A percentile compares a stretch with the other conserved stretches of the same genome.
phyloP scores from a whole-genome alignment of 331 rosid genomes.

The Arachis monticola region DNA sequence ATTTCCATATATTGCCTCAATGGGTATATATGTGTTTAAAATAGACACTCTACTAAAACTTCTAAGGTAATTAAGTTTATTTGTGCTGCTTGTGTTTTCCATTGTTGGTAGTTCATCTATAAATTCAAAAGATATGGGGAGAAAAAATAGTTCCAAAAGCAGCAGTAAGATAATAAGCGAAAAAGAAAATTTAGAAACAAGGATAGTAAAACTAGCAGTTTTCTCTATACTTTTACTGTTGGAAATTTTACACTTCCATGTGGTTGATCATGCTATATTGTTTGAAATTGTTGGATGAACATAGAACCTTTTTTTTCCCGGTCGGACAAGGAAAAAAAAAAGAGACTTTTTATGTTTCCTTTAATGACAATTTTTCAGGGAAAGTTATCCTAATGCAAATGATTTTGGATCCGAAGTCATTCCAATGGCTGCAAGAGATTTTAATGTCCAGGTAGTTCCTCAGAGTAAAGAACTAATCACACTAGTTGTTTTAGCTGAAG shows the following conservation, averaged over 20 bases:
- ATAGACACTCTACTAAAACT: constrained; percentile 70
- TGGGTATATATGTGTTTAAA: constrained; percentile 90
- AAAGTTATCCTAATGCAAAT: constrained; percentile 75
- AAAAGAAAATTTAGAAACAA: neutral
- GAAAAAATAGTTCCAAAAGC: neutral
- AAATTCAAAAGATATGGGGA: neutral
- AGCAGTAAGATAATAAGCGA: neutral
- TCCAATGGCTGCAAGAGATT: constrained; percentile 80
- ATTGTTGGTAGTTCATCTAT: neutral
- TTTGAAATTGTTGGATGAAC: constrained; percentile 7
- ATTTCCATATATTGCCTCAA: constrained; percentile 87
- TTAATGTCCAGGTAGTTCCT: constrained; percentile 73
- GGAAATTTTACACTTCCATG: no score
- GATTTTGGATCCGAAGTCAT: constrained; percentile 97
- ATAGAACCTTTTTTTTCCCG: neutral
- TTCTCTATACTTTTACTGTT: neutral
- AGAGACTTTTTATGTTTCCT: neutral
- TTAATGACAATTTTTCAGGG: constrained; percentile 42
- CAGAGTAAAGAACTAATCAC: neutral
- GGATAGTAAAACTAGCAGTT: neutral
- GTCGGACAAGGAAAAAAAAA: neutral
- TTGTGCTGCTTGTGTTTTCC: constrained; percentile 11
- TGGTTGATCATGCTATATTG: no score
- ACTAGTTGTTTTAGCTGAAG: constrained; percentile 11
- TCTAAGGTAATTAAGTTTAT: constrained; percentile 50